These are phyloP conservation scores for Pistacia atlantica DNA, from an alignment of 345 rosid species.

Conservation along the genomic window DNA sequence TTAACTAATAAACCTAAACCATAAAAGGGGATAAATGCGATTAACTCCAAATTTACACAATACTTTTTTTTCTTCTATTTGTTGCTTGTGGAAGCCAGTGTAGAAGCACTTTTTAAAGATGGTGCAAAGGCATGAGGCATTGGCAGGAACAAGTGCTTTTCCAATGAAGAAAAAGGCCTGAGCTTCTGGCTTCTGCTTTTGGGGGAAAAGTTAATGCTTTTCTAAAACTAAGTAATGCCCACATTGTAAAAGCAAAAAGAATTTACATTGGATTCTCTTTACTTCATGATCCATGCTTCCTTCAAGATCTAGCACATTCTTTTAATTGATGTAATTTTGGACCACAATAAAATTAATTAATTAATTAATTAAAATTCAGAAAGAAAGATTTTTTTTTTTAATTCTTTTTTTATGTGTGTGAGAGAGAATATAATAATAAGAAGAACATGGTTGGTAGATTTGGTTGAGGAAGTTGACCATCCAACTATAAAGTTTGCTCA, in stretches of 20 bases:
- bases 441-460: slow-evolving; percentile 14
- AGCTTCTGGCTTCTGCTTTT: slow-evolving; percentile 7
- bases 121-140: too few species aligned
- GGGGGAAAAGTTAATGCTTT: not conserved
- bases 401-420: not conserved
- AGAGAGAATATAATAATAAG: not conserved
- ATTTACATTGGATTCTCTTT: slow-evolving; percentile 16
- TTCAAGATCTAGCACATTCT: not conserved
- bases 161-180: slow-evolving; percentile 2
- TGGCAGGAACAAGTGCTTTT: not conserved
- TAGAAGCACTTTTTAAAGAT: not conserved
- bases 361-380: not conserved
- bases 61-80: too few species aligned
- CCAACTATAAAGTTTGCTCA: slow-evolving; percentile 5
- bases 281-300: not conserved
- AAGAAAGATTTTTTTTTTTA: too few species aligned
- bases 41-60: not conserved
- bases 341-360: not conserved
- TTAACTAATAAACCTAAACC: too few species aligned
- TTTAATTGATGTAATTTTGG: not conserved
- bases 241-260: not conserved
- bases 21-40: too few species aligned
- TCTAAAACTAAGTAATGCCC: not conserved
- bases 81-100: slow-evolving; percentile 1
- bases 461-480: slow-evolving; percentile 19